Evolutionary conservation across 2,329 filamentous ascomycete genomes (phyloP), one percentile per base, ranked within the genome.

Genomic region (Aureobasidium sp.): DNA sequence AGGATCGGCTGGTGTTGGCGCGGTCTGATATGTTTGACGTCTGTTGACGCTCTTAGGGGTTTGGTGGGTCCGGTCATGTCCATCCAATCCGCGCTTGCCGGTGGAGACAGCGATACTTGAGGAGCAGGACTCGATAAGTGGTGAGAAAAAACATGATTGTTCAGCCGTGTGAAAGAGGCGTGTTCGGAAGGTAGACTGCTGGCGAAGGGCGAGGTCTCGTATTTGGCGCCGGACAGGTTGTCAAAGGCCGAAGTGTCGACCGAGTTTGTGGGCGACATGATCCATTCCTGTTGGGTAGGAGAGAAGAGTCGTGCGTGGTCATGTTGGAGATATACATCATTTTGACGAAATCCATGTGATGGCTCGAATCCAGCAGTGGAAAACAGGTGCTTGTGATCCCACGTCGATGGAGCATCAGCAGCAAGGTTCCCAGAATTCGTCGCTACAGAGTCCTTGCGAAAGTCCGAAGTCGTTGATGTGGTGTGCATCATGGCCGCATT

Each of bases 181-280:
- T 68, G 65, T 70, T 69, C 48, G 68, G 72, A 59, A 66, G 70
- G 59, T 70, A 55, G 57, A 49, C 63, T 64, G 12, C 64, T 41
- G 68, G 42, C 68, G 63, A n/a, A 71, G 58, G 55, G 65, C 66
- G 59, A 73, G 8, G 47, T 66, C 51, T 79, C 75, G 62, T 75
- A 75, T 42, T 79, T 75, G 0, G 32, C 14, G 34, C 73, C 68
- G 29, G 74, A 62, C 62, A 87, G 84, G 63, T 88, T 86, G 50
- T 81, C 83, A 64, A 87, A 90, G 58, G 80, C 75, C 57, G 81
- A 83, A 57, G 89, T 85, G 6, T 88, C 91, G 68, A 82, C 85
- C 57, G 87, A 80, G 49, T 82, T 85, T 22, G 86, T 86, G 61
- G 74, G 55, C 55, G 55, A 45, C 40, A 56, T 53, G 35, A 56